A percentile compares a stretch with the other conserved stretches of the same genome.
Conservation (phyloP, 129 eudicot genomes). For the Smallanthus sonchifolius region DNA sequence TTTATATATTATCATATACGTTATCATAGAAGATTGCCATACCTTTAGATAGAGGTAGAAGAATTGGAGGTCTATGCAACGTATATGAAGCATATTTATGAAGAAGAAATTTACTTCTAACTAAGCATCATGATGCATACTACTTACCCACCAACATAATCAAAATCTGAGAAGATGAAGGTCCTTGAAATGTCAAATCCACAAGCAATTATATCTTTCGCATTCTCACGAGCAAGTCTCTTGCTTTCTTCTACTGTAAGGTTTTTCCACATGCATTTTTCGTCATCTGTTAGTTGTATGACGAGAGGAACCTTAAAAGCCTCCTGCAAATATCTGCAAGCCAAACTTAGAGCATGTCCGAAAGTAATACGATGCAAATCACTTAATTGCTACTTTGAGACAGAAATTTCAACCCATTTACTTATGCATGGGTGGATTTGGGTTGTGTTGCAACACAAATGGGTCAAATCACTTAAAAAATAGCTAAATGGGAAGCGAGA, state of each 20-base stretch:
- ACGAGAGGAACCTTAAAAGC: constrained; percentile 96
- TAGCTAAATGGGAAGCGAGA: background rate
- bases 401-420: background rate
- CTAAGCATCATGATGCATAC: background rate
- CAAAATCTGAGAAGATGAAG: constrained; percentile 84
- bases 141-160: constrained; percentile 91
- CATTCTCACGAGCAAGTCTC: constrained; percentile 95
- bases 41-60: background rate
- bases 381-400: background rate
- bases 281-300: constrained; percentile 93
- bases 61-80: background rate
- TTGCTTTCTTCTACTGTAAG: constrained; percentile 84
- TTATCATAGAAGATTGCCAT: background rate
- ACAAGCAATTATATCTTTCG: constrained; percentile 95
- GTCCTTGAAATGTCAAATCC: constrained; percentile 93
- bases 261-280: constrained; percentile 95
- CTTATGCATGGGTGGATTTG: background rate
- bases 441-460: background rate
- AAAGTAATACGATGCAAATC: background rate
- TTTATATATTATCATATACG: background rate
- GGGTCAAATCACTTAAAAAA: background rate
- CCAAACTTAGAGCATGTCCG: background rate
- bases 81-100: background rate
- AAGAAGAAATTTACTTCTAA: background rate
- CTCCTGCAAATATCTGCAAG: constrained; percentile 87